Conservation (phyloP, 208 protist genomes). For the Leishmania major region DNA sequence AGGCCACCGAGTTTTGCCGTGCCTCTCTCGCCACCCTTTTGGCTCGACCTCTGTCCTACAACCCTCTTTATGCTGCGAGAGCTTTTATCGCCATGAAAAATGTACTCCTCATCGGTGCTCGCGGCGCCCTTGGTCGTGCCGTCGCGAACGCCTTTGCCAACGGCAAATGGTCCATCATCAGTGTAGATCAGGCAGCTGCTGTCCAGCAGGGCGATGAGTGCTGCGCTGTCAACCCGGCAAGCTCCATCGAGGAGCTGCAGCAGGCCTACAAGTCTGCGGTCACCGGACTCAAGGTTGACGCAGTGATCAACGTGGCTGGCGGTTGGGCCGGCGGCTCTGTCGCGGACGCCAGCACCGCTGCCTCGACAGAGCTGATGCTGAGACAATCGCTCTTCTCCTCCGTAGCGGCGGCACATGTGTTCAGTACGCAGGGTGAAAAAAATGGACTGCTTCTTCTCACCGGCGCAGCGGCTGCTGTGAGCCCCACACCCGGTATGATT, state of each 20-base stretch:
- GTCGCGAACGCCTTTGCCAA: slow-evolving; percentile 34
- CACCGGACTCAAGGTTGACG: slow-evolving; percentile 32
- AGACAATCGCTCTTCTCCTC: slow-evolving; percentile 78
- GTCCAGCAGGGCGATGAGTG: neutral
- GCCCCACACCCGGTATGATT: slow-evolving; percentile 72
- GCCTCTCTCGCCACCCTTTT: neutral
- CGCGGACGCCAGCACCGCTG: slow-evolving; percentile 26
- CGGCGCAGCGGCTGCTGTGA: slow-evolving; percentile 30
- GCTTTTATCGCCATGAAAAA: slow-evolving; percentile 12
- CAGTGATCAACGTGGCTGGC: slow-evolving; percentile 85
- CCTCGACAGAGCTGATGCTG: slow-evolving; percentile 67
- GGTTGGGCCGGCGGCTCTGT: slow-evolving; percentile 68
- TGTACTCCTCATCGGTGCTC: slow-evolving; percentile 45
- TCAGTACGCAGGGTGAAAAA: slow-evolving; percentile 34
- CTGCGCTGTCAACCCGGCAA: slow-evolving; percentile 23
- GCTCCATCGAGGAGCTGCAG: slow-evolving; percentile 40
- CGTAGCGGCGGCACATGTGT: slow-evolving; percentile 63
- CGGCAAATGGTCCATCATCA: slow-evolving; percentile 28
- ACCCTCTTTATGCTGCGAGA: neutral
- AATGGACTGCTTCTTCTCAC: slow-evolving; percentile 67
- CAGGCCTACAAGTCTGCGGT: slow-evolving; percentile 27
- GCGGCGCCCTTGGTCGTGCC: slow-evolving; percentile 47
- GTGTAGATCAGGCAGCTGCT: slow-evolving; percentile 7
- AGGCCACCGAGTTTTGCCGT: neutral
- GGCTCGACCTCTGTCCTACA: neutral